Conservation (phyloP, 2,329 filamentous ascomycete genomes). For the Fusarium hainanense region DNA sequence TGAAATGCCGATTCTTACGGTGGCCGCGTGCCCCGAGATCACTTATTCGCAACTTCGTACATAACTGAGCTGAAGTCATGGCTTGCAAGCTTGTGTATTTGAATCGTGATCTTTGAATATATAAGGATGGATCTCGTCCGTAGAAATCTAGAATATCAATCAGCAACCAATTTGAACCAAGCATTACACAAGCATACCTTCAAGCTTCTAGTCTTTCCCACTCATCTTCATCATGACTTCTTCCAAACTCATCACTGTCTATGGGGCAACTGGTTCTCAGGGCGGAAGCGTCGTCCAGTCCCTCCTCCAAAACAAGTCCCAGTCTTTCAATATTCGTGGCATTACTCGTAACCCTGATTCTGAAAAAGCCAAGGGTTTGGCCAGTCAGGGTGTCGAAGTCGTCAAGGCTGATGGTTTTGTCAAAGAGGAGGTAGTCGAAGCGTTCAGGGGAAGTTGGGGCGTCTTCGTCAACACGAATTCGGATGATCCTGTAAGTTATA, state of each 20-base stretch:
- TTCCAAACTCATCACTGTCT: constrained; percentile 48
- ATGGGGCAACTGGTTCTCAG: constrained; percentile 49
- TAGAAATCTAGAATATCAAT: not conserved
- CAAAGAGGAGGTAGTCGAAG: constrained; percentile 40
- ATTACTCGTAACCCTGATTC: constrained; percentile 47
- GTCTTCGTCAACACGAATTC: constrained; percentile 51
- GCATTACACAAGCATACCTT: constrained; percentile 4
- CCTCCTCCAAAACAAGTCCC: constrained; percentile 46
- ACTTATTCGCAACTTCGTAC: constrained; percentile 11
- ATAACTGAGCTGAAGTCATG: not conserved
- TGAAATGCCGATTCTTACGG: constrained; percentile 21
- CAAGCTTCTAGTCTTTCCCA: not conserved
- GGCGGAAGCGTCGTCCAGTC: constrained; percentile 48
- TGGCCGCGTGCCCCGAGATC: constrained; percentile 16
- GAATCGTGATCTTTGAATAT: constrained; percentile 16
- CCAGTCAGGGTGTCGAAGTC: constrained; percentile 45
- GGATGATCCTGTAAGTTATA: constrained; percentile 45
- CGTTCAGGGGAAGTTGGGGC: constrained; percentile 50
- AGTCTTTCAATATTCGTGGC: constrained; percentile 44
- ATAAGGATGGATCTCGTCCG: constrained; percentile 13
- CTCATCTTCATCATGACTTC: constrained; percentile 37
- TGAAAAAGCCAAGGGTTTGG: constrained; percentile 45
- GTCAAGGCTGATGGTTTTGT: constrained; percentile 47
- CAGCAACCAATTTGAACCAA: constrained; percentile 15
- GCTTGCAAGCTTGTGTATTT: constrained; percentile 8